Evolutionary conservation across 306 rosid species (phyloP), one percentile per base, ranked within the genome.

Genomic region (Malus orientalis): DNA sequence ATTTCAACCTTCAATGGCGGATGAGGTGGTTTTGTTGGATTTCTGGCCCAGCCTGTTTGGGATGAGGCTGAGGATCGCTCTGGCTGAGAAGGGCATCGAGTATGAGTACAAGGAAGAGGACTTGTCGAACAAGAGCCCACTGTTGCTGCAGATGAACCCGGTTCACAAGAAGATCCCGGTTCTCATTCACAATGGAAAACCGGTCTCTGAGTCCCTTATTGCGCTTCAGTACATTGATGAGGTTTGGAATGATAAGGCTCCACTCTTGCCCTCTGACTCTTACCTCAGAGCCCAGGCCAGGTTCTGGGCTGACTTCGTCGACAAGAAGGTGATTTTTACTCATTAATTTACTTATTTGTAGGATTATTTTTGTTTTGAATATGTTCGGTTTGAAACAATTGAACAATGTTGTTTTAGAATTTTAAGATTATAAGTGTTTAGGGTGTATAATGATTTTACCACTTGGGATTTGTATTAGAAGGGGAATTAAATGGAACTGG

Each of bases 101-200:
- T 32, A 32, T 32, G 36, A 32, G 36, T 32, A 32, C 36, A 32
- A 4, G 4, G 36, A 32, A 0, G 36, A 32, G 36, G 36, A 32
- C 36, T 32, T 32, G 36, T 32, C 5, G 36, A 32, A 32, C 36
- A 32, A 32, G 36, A 32, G 36, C 36, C 36, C 36, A 25, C 66
- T 85, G 15, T 82, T 90, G 49, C 76, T 88, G 3, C 68, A 89
- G 45, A 81, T 78, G 89, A 88, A 91, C 58, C 91, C 91, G 13
- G 4, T 91, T 81, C 80, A 91, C 65, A 81, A 87, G 80, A 78
- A 82, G 33, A 76, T 87, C 63, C 91, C 89, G 13, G 92, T 88
- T 84, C 91, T 89, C 10, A 62, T 87, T 23, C 92, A 91, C 60
- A 84, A 85, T 45, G 91, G 91, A 0, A 87, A 84, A 11, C 86